phyloP scores from a whole-genome alignment of 768 basidiomycete genomes.

The Mycena vulgaris region DNA sequence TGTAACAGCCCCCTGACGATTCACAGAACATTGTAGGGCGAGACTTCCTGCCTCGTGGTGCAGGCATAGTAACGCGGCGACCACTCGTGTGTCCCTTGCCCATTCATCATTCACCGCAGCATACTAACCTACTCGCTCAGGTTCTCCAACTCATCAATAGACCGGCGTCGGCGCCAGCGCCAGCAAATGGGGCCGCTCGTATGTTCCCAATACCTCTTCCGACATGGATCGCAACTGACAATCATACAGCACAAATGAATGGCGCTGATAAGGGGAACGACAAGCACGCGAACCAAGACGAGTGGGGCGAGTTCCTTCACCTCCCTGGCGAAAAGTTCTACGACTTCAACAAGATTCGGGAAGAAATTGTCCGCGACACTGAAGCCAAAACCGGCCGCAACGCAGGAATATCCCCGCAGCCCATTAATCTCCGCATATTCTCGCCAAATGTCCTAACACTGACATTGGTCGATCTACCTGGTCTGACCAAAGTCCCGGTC shows the following conservation, averaged over 20 bases:
- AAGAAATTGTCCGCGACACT: conserved; percentile 96
- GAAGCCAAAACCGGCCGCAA: conserved; percentile 99
- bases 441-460: conserved; percentile 98
- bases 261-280: conserved; percentile 67
- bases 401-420: conserved; percentile 96
- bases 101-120: neutral
- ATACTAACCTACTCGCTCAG: conserved; percentile 53
- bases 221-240: conserved; percentile 30
- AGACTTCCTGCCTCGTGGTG: conserved; percentile 98
- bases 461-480: conserved; percentile 97
- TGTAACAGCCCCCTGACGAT: conserved; percentile 24
- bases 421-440: conserved; percentile 98
- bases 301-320: conserved; percentile 99
- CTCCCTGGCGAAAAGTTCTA: conserved; percentile 98
- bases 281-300: conserved; percentile 89
- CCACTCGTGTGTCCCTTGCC: conserved; percentile 77
- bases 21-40: conserved; percentile 95
- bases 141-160: conserved; percentile 96
- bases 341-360: conserved; percentile 97
- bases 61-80: conserved; percentile 97
- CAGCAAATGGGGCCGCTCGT: conserved; percentile 57
- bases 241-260: conserved; percentile 58
- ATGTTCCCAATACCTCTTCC: conserved; percentile 27
- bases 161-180: conserved; percentile 61
- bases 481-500: conserved; percentile 94